A percentile compares a stretch with the other conserved stretches of the same genome.
These are phyloP conservation scores for Chlamydomonas sphaeroides DNA, from an alignment of 139 green algal genomes.

Conservation along the genomic window DNA sequence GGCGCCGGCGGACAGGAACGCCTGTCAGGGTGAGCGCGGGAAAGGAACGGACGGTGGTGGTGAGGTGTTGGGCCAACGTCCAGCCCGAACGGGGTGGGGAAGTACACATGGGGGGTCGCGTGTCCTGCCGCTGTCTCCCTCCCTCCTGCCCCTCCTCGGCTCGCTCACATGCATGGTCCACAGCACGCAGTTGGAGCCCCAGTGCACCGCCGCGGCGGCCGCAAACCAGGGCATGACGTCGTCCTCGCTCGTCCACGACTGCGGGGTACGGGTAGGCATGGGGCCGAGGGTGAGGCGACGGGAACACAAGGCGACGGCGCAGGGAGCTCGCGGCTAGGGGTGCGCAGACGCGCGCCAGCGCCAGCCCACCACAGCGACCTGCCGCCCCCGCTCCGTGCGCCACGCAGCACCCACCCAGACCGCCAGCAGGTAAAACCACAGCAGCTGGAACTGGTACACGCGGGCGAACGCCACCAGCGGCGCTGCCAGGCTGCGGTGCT, in stretches of 20 bases:
- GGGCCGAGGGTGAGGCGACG: too few species aligned
- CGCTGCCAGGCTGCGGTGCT: conserved; percentile 60
- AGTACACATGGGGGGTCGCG: too few species aligned
- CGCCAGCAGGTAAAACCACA: conserved; percentile 69
- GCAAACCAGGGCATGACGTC: conserved; percentile 53
- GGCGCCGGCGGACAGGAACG: not conserved
- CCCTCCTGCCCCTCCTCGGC: not conserved
- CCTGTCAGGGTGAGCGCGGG: too few species aligned
- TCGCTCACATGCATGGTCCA: conserved; percentile 17
- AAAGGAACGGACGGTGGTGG: too few species aligned
- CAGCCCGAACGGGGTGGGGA: too few species aligned
- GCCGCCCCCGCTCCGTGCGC: conserved; percentile 25
- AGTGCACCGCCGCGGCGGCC: conserved; percentile 15
- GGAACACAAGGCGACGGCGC: too few species aligned
- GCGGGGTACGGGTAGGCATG: conserved; percentile 24
- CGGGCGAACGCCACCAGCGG: conserved; percentile 68
- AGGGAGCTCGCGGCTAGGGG: too few species aligned
- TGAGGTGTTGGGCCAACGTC: too few species aligned
- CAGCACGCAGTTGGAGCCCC: conserved; percentile 30
- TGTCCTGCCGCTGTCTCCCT: too few species aligned
- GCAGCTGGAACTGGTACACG: conserved; percentile 69
- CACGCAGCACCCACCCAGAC: conserved; percentile 43
- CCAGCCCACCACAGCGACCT: not conserved
- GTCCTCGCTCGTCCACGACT: conserved; percentile 49
- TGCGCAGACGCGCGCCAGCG: too few species aligned